Base-by-base conservation (phyloP, 1,139 yeast genomes). In the Arxiozyma heterogenica region DNA sequence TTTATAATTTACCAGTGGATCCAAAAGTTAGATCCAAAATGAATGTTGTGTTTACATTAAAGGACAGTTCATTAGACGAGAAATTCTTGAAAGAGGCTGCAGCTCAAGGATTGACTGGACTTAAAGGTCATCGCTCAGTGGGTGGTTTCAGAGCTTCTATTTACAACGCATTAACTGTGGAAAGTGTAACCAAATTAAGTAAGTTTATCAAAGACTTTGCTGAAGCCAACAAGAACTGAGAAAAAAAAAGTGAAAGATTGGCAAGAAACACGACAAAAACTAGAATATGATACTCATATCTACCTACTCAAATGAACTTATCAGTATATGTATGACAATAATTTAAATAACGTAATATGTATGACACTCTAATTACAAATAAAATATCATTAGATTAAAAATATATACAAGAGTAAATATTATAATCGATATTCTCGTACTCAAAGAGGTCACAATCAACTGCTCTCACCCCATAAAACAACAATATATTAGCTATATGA, bases 81-180 rank as follows among this genome's bases (percentile, higher is more conserved):
- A 73, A 77, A 59, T 91, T 91, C 71, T 67, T 91, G 58, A 73
- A 80, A 58, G 82, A 77, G 52, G 86, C 89, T 3, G 81, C 80
- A 27, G 79, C 73, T 47, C 75, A 68, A 44, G 75, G 74, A 22
- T 75, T 91, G 59, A 73, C 81, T 17, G 98, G 97, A 4, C 77
- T 93, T 64, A 89, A 91, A 73, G 98, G 98, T 30, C 98, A 93
- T 70, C 81, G 98, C 70, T 87, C 96, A 11, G 98, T 93, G 50
- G 98, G 98, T 50, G 98, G 98, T 44, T 86, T 91, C 73, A 84
- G 98, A 71, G 93, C 95, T 22, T 90, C 97, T 17, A 76, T 90
- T 55, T 88, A 93, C 71, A 93, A 93, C 66, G 97, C 98, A 17
- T 87, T 93, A 49, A 69, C 83, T 11, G 74, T 81, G 52, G 76